Evolutionary conservation across 1,284 basidiomycete species (phyloP), one percentile per base, ranked within the genome.

Genomic region (Schizopora paradoxa): DNA sequence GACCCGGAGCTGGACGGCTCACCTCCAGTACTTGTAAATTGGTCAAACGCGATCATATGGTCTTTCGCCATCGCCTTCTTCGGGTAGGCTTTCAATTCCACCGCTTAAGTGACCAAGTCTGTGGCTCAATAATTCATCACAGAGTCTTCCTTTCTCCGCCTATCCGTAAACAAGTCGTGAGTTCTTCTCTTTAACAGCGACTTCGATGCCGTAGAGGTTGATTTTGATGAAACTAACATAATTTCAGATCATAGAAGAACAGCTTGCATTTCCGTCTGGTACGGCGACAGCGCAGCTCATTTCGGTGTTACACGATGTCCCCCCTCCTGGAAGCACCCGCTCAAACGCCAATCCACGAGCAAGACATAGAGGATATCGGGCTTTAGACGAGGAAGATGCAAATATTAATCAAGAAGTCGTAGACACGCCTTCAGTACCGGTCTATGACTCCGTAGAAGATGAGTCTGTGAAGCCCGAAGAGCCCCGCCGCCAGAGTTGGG

Each of bases 261-360:
- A 95, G 62, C 78, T 98, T 11, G 74, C 88, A 0, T 98, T 98
- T 56, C 94, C 94, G 0, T 92, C 88, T 0, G 95, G 95, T 18
- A 96, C 89, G n/a, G 94, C 94, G 0, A 98, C 94, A 0, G 95
- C 94, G 1, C 94, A 97, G 58, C 73, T 98, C 14, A 92, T 98
- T 38, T 86, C 90, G 1, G 87, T 97, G 7, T 73, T 98, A n/a
- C 92, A 98, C 58, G 64, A 77, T 51, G 63, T 84, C 39, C 85
- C 86, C 1, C 77, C 78, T 26, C 79, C 79, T 14, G 74, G 78
- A 21, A 73, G 75, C 0, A 65, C 66, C 6, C 42, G 78, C n/a
- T 27, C 41, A 16, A 28, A 19, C 10, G 43, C 37, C 27, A 32
- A 38, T 6, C 6, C 43, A 6, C 48, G 44, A 11, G 70, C 72